Conservation (phyloP, 371 early-diverging fungal genomes). For the Dichotomocladium elegans region DNA sequence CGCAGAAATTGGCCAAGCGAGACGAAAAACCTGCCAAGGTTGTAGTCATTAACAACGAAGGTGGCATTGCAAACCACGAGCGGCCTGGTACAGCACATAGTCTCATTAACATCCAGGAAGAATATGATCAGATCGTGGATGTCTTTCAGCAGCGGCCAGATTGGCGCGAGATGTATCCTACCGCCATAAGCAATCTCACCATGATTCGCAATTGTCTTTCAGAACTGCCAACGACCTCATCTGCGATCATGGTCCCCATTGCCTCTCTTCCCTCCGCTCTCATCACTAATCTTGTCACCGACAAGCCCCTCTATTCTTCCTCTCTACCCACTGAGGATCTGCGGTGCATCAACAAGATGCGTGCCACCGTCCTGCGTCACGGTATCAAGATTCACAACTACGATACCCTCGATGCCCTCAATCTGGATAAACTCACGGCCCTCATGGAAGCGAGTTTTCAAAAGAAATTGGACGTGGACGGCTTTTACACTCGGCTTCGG, state of each 20-base stretch:
- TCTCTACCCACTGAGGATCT: constrained; percentile 29
- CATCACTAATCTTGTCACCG: constrained; percentile 45
- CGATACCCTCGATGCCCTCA: constrained; percentile 44
- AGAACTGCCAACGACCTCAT: constrained; percentile 34
- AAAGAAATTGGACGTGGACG: constrained; percentile 51
- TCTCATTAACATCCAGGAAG: constrained; percentile 44
- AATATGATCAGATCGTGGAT: constrained; percentile 27
- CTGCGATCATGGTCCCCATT: constrained; percentile 43
- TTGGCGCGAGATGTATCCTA: constrained; percentile 27
- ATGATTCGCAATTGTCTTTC: constrained; percentile 34
- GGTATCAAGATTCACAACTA: constrained; percentile 67
- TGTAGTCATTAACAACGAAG: constrained; percentile 46
- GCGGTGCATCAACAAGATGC: constrained; percentile 28
- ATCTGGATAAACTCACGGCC: constrained; percentile 46
- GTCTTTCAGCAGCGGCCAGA: constrained; percentile 19
- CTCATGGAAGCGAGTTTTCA: constrained; percentile 81
- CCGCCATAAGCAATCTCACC: constrained; percentile 19
- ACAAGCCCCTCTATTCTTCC: constrained; percentile 49
- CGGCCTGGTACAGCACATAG: constrained; percentile 45
- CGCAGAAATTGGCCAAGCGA: constrained; percentile 12
- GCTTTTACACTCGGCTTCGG: constrained; percentile 64
- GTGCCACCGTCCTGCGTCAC: constrained; percentile 73
- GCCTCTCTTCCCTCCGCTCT: constrained; percentile 38
- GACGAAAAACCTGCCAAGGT: constrained; percentile 19
- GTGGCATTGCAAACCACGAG: constrained; percentile 47